phyloP scores from a whole-genome alignment of 129 eudicot genomes.

The Lactuca saligna region DNA sequence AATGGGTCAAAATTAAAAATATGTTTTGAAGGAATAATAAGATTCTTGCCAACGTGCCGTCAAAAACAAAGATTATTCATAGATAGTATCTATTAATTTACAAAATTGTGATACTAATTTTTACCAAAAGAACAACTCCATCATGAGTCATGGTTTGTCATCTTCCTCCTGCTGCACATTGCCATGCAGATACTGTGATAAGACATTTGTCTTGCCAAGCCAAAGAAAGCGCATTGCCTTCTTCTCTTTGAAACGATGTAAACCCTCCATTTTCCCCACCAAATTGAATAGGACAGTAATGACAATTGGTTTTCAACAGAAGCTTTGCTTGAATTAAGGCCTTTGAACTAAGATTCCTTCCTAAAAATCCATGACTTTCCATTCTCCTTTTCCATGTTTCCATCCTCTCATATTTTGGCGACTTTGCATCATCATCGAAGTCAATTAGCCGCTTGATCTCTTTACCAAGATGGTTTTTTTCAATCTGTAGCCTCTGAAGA shows the following conservation, averaged over 20 bases:
- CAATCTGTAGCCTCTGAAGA: slow-evolving; percentile 53
- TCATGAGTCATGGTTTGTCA: slow-evolving; percentile 2
- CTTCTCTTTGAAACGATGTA: slow-evolving; percentile 46
- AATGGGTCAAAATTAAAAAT: background rate
- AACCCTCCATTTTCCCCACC: slow-evolving; percentile 67
- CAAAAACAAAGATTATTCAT: background rate
- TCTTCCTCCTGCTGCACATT: slow-evolving; percentile 23
- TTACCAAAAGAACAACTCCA: background rate
- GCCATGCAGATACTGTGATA: slow-evolving; percentile 69
- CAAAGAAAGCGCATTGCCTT: slow-evolving; percentile 54
- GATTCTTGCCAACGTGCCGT: background rate
- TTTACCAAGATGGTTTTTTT: slow-evolving; percentile 63
- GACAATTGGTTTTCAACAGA: slow-evolving; percentile 53
- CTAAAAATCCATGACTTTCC: slow-evolving; percentile 57
- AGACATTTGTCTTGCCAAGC: slow-evolving; percentile 78
- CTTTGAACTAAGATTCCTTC: slow-evolving; percentile 48
- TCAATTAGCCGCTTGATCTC: slow-evolving; percentile 55
- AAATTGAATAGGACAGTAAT: slow-evolving; percentile 37
- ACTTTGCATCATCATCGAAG: slow-evolving; percentile 38
- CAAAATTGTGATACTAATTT: background rate
- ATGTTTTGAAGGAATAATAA: background rate
- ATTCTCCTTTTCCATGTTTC: slow-evolving; percentile 72
- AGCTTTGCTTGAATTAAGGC: slow-evolving; percentile 64
- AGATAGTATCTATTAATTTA: background rate
- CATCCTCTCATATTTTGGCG: slow-evolving; percentile 51